These are phyloP conservation scores for Herpetospermum pedunculosum DNA, from an alignment of 306 rosid species.

Conservation along the genomic window DNA sequence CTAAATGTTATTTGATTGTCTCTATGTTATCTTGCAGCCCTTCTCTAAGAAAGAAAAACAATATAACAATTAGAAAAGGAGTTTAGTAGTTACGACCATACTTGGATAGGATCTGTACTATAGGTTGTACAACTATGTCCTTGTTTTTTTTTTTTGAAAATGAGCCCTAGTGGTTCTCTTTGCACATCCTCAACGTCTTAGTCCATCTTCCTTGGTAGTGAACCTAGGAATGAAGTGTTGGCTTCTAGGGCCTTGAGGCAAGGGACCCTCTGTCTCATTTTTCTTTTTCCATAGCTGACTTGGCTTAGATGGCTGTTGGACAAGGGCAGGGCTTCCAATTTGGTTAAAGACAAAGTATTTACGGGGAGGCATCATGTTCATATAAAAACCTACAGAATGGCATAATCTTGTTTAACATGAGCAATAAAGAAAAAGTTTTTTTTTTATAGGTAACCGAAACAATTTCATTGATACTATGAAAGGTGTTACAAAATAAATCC, in stretches of 20 bases:
- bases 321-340: not conserved
- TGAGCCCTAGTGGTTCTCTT: too few species aligned
- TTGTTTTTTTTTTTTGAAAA: too few species aligned
- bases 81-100: too few species aligned
- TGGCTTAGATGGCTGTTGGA: not conserved
- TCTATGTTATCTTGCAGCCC: not conserved
- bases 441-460: too few species aligned
- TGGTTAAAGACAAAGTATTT: not conserved
- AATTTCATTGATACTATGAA: too few species aligned
- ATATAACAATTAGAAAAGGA: not conserved
- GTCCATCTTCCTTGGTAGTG: not conserved
- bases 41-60: not conserved
- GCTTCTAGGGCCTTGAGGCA: not conserved
- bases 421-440: not conserved
- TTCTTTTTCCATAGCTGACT: not conserved
- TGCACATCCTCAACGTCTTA: not conserved
- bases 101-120: too few species aligned
- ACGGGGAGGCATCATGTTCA: not conserved
- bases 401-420: not conserved
- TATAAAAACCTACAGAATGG: not conserved
- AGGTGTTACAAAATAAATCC: too few species aligned
- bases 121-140: too few species aligned
- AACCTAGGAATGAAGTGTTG: not conserved
- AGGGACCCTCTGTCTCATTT: not conserved
- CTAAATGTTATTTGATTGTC: not conserved